phyloP scores from a whole-genome alignment of 306 rosid species.

The Cucurbita maxima region DNA sequence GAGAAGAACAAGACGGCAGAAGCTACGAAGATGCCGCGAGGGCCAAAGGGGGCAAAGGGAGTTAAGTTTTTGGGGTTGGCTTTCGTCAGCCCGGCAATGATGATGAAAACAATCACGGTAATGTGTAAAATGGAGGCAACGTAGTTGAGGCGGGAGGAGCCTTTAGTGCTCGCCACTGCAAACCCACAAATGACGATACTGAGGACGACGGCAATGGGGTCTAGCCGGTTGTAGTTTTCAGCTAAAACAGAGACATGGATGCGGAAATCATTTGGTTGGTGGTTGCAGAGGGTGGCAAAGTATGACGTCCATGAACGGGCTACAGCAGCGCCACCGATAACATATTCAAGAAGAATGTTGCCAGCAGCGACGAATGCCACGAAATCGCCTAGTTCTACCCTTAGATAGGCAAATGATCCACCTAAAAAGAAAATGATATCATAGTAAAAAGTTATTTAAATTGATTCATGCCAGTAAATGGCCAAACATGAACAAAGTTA shows the following conservation, averaged over 20 bases:
- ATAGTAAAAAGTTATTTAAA: too few species aligned
- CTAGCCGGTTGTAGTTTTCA: slow-evolving; percentile 29
- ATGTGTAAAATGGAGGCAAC: slow-evolving; percentile 53
- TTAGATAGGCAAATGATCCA: slow-evolving; percentile 70
- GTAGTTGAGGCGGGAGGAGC: slow-evolving; percentile 69
- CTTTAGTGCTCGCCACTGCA: slow-evolving; percentile 64
- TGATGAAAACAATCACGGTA: slow-evolving; percentile 40
- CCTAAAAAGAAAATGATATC: slow-evolving; percentile 16
- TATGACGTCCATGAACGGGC: slow-evolving; percentile 85
- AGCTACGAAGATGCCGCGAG: slow-evolving; percentile 43
- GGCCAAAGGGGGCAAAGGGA: slow-evolving; percentile 15
- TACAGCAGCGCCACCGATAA: slow-evolving; percentile 52
- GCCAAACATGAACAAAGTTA: background rate
- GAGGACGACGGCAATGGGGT: slow-evolving; percentile 49
- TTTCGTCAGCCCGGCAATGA: slow-evolving; percentile 51
- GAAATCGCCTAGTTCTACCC: slow-evolving; percentile 77
- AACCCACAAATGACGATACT: slow-evolving; percentile 25
- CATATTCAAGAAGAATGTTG: slow-evolving; percentile 61
- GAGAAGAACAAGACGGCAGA: slow-evolving; percentile 80
- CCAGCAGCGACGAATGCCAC: slow-evolving; percentile 74
- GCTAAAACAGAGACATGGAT: slow-evolving; percentile 19
- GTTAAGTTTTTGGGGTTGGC: slow-evolving; percentile 41
- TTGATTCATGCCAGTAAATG: background rate
- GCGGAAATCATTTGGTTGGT: slow-evolving; percentile 32
- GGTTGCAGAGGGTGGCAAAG: slow-evolving; percentile 59